Evolutionary conservation across 768 basidiomycete genomes (phyloP).

Genomic region (Mrakia frigida): DNA sequence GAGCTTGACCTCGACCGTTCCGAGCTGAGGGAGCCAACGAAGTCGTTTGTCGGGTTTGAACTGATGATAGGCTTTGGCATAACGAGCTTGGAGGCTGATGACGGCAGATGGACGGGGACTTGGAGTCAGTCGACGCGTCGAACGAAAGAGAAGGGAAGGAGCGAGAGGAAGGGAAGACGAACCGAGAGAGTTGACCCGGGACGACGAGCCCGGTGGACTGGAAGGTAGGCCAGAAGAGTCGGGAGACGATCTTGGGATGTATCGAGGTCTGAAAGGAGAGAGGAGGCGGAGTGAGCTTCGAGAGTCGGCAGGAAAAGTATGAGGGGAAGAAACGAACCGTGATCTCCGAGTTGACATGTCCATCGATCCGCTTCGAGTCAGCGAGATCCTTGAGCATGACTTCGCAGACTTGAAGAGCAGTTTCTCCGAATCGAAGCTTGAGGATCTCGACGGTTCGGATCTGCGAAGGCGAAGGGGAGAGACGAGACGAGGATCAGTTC

Average conservation of each 20-base stretch:
- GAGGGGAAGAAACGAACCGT: constrained; percentile 49
- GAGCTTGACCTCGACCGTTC: constrained; percentile 72
- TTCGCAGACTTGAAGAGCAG: constrained; percentile 87
- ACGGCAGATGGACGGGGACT: neutral
- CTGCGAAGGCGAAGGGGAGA: constrained; percentile 47
- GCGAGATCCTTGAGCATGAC: constrained; percentile 98
- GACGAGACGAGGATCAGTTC: neutral
- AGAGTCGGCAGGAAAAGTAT: neutral
- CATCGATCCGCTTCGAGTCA: constrained; percentile 83
- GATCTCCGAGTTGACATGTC: constrained; percentile 72
- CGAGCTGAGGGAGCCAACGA: constrained; percentile 82
- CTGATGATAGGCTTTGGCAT: constrained; percentile 66
- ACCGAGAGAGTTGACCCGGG: constrained; percentile 81
- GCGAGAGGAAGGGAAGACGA: constrained; percentile 38
- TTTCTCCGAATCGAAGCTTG: constrained; percentile 92
- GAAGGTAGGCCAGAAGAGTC: constrained; percentile 89
- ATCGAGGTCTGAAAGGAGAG: constrained; percentile 55
- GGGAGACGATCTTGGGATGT: constrained; percentile 85
- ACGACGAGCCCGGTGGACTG: constrained; percentile 66
- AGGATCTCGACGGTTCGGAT: constrained; percentile 87
- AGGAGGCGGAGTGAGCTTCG: neutral
- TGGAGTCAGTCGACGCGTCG: no score
- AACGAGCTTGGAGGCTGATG: constrained; percentile 44
- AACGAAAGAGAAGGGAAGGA: neutral
- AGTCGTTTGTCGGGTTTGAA: constrained; percentile 92